A percentile compares a stretch with the other conserved stretches of the same genome.
phyloP scores from a whole-genome alignment of 495 filamentous ascomycete genomes.

The Gamarada debralockiae region DNA sequence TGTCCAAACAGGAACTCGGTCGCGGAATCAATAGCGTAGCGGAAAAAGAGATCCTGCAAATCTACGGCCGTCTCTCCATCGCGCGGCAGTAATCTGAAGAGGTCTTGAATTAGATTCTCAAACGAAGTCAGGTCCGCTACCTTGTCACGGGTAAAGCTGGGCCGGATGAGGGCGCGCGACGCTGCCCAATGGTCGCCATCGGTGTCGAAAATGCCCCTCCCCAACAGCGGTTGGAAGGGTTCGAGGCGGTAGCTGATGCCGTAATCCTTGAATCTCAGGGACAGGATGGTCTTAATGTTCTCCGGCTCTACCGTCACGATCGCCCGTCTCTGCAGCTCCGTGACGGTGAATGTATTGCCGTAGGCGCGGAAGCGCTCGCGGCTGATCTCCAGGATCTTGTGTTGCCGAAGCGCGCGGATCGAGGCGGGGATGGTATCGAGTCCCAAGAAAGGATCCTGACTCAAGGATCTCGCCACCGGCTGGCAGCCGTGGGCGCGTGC shows the following conservation, averaged over 20 bases:
- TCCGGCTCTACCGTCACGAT: not conserved
- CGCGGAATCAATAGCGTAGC: not conserved
- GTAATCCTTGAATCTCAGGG: not conserved
- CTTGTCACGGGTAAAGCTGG: not conserved
- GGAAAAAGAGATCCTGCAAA: not conserved
- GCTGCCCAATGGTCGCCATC: not conserved
- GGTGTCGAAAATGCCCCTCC: not conserved
- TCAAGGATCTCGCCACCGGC: not conserved
- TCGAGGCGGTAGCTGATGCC: not conserved
- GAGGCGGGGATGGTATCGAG: not conserved
- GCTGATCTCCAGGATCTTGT: not conserved
- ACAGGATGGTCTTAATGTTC: not conserved
- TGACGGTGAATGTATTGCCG: not conserved
- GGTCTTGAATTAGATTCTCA: not conserved
- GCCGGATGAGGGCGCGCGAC: not conserved
- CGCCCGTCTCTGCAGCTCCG: not conserved
- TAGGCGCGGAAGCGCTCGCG: not conserved
- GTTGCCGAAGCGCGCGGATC: not conserved
- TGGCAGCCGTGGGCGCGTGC: not conserved
- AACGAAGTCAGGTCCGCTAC: not conserved
- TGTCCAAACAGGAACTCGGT: not conserved
- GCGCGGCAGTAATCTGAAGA: not conserved
- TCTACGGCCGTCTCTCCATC: not conserved
- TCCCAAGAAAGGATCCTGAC: not conserved
- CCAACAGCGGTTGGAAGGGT: not conserved